Conservation (phyloP, 768 basidiomycete species). For the Pholiota molesta region DNA sequence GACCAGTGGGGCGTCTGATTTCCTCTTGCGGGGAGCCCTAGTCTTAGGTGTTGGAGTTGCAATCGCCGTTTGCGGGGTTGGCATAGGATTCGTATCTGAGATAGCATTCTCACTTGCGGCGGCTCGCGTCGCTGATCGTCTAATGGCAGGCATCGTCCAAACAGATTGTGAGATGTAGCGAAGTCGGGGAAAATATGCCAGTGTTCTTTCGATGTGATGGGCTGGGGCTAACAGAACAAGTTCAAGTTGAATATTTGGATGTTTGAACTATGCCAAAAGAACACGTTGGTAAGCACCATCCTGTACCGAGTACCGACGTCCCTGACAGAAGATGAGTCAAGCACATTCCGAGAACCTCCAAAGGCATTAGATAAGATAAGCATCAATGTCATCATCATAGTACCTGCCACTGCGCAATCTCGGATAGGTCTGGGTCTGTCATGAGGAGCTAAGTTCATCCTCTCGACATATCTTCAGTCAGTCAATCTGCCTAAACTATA, state of each 20-base stretch:
- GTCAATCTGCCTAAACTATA: too few relatives aligned
- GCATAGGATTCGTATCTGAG: slow-evolving; percentile 24
- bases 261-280: background rate
- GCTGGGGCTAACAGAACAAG: background rate
- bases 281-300: slow-evolving; percentile 1
- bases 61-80: background rate
- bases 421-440: too few relatives aligned
- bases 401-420: too few relatives aligned
- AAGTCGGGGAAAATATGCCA: slow-evolving; percentile 7
- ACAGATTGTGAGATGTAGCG: background rate
- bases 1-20: slow-evolving; percentile 3
- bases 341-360: background rate
- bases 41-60: slow-evolving; percentile 5
- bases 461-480: too few relatives aligned
- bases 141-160: slow-evolving; percentile 34
- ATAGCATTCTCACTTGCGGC: slow-evolving; percentile 7
- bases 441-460: background rate
- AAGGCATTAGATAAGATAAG: slow-evolving; percentile 1
- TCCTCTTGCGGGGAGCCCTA: slow-evolving; percentile 14
- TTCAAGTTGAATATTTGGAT: background rate
- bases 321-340: slow-evolving; percentile 6
- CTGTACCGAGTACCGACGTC: background rate
- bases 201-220: background rate
- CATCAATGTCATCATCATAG: background rate
- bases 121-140: slow-evolving; percentile 33